Evolutionary conservation across 2,329 filamentous ascomycete genomes (phyloP).

Genomic region (Samsoniella hepiali): DNA sequence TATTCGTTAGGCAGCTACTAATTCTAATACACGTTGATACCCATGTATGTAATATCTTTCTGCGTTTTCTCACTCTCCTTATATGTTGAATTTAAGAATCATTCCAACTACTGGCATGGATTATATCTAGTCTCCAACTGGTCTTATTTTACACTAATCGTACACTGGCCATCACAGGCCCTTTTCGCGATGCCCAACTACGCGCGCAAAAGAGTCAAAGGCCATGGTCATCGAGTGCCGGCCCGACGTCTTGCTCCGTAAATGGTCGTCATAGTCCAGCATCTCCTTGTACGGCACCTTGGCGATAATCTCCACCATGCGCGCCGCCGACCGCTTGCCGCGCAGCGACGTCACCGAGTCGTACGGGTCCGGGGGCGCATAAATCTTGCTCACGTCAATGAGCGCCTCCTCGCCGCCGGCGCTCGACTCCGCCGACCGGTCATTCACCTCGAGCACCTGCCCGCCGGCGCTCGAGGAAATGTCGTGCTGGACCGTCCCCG

Average conservation of each 20-base stretch:
- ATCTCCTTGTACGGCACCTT: constrained; percentile 94
- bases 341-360: constrained; percentile 56
- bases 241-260: constrained; percentile 84
- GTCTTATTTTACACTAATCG: not conserved
- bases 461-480: constrained; percentile 70
- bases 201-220: constrained; percentile 55
- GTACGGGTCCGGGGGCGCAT: constrained; percentile 84
- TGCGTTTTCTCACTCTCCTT: too few species aligned
- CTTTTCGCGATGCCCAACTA: constrained; percentile 54
- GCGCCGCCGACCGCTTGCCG: constrained; percentile 46
- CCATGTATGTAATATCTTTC: too few species aligned
- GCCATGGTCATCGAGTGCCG: constrained; percentile 61
- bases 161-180: constrained; percentile 31
- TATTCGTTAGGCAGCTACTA: too few species aligned
- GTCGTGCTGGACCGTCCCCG: constrained; percentile 81
- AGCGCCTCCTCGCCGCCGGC: constrained; percentile 31
- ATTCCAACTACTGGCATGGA: not conserved
- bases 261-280: constrained; percentile 87
- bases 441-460: constrained; percentile 69
- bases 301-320: constrained; percentile 68
- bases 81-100: too few species aligned
- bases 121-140: not conserved
- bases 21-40: too few species aligned
- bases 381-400: constrained; percentile 74
- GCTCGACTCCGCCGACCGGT: constrained; percentile 38